A percentile compares a stretch with the other conserved stretches of the same genome.
These are phyloP conservation scores for Gonapodya prolifera DNA, from an alignment of 192 early-diverging fungal species.

Conservation along the genomic window DNA sequence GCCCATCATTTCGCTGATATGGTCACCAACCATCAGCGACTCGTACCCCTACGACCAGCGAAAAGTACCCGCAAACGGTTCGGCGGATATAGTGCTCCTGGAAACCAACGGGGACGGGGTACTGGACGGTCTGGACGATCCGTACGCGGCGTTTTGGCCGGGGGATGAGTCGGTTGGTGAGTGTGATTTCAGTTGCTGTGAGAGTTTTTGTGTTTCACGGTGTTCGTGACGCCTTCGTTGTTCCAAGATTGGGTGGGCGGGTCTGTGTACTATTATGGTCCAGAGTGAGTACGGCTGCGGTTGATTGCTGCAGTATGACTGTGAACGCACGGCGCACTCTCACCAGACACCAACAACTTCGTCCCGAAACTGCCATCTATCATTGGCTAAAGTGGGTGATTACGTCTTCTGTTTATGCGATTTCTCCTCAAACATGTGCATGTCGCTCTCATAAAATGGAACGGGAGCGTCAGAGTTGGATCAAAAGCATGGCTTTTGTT, in stretches of 20 bases:
- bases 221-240: neutral
- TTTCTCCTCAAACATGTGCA: no score
- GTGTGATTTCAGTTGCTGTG: no score
- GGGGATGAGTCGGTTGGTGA: neutral
- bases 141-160: neutral
- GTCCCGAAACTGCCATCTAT: neutral
- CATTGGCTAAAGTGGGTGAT: neutral
- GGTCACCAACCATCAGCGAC: neutral
- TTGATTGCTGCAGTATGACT: no score
- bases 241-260: neutral
- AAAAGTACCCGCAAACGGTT: neutral
- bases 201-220: no score
- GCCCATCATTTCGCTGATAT: neutral
- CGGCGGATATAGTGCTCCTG: neutral
- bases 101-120: neutral
- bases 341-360: neutral
- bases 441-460: no score
- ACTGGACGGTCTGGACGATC: neutral
- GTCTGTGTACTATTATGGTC: neutral
- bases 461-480: no score
- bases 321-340: no score
- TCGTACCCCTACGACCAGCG: neutral
- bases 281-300: no score
- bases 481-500: no score
- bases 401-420: no score